Conservation (phyloP, 2,329 filamentous ascomycete genomes). For the Cladophialophora bantiana region DNA sequence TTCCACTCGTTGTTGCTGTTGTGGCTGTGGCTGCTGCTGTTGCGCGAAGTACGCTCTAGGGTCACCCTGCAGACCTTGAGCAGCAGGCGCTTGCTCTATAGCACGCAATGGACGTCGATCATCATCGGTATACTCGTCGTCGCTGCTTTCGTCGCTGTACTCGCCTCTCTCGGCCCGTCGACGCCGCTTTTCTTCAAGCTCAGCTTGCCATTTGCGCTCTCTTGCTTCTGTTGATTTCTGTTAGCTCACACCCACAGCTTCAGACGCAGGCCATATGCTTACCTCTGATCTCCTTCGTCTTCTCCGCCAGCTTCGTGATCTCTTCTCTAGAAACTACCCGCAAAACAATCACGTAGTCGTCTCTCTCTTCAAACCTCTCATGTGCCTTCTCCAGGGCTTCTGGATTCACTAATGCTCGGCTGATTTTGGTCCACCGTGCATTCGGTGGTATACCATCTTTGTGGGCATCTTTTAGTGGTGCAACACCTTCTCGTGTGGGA, state of each 20-base stretch:
- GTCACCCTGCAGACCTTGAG: slow-evolving; percentile 28
- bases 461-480: slow-evolving; percentile 87
- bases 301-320: slow-evolving; percentile 83
- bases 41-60: slow-evolving; percentile 31
- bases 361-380: slow-evolving; percentile 88
- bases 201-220: slow-evolving; percentile 44
- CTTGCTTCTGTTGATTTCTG: slow-evolving; percentile 45
- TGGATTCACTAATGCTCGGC: slow-evolving; percentile 84
- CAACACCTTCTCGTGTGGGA: slow-evolving; percentile 85
- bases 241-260: slow-evolving; percentile 3
- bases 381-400: slow-evolving; percentile 85
- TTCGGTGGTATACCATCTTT: slow-evolving; percentile 73
- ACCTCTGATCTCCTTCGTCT: slow-evolving; percentile 83
- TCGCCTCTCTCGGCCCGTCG: slow-evolving; percentile 54
- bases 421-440: slow-evolving; percentile 89
- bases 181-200: slow-evolving; percentile 46
- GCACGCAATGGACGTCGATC: slow-evolving; percentile 42
- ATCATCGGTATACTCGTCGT: slow-evolving; percentile 47
- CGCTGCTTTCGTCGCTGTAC: slow-evolving; percentile 44
- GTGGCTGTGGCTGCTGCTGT: slow-evolving; percentile 29
- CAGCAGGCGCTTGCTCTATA: slow-evolving; percentile 43
- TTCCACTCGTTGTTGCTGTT: slow-evolving; percentile 19
- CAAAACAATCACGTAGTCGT: slow-evolving; percentile 92
- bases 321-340: slow-evolving; percentile 87
- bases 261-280: slow-evolving; percentile 42